phyloP scores from a whole-genome alignment of 108 stramenopile species.

The Fistulifera solaris region DNA sequence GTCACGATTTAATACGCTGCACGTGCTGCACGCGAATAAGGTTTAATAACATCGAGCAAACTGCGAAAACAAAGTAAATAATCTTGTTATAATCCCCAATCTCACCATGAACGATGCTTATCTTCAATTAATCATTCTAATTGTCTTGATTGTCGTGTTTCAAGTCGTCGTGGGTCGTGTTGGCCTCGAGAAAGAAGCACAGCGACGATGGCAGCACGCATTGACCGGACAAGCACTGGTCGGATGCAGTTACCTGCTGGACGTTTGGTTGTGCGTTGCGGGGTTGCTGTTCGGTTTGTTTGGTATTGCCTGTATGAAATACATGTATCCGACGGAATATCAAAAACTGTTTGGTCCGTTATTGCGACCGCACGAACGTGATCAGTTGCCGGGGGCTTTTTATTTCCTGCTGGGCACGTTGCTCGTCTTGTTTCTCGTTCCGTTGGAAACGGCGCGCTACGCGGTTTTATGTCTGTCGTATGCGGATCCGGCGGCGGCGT shows the following conservation, averaged over 20 bases:
- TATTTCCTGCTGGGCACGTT: slow-evolving; percentile 42
- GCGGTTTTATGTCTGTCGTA: slow-evolving; percentile 42
- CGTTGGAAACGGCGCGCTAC: slow-evolving; percentile 27
- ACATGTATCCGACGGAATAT: slow-evolving; percentile 7
- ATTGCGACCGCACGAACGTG: slow-evolving; percentile 30
- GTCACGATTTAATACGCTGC: too few relatives aligned
- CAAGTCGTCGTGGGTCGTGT: slow-evolving; percentile 20
- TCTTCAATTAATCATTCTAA: not conserved
- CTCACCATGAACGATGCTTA: too few relatives aligned
- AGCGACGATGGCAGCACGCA: slow-evolving; percentile 46
- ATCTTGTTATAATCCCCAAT: too few relatives aligned
- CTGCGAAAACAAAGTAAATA: too few relatives aligned
- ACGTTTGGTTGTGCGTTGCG: slow-evolving; percentile 14
- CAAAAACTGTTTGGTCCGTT: slow-evolving; percentile 30
- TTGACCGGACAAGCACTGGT: slow-evolving; percentile 45
- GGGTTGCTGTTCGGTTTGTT: slow-evolving; percentile 11
- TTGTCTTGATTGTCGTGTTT: slow-evolving; percentile 24
- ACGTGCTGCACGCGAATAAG: too few relatives aligned
- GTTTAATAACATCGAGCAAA: too few relatives aligned
- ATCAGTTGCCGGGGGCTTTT: slow-evolving; percentile 42
- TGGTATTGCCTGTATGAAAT: slow-evolving; percentile 15
- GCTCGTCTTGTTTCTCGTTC: slow-evolving; percentile 16
- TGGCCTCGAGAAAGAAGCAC: slow-evolving; percentile 21
- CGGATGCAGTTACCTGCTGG: slow-evolving; percentile 32
- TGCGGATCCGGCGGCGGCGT: slow-evolving; percentile 57